Base-by-base conservation (phyloP, 306 rosid species). In the Casuarina cunninghamiana region DNA sequence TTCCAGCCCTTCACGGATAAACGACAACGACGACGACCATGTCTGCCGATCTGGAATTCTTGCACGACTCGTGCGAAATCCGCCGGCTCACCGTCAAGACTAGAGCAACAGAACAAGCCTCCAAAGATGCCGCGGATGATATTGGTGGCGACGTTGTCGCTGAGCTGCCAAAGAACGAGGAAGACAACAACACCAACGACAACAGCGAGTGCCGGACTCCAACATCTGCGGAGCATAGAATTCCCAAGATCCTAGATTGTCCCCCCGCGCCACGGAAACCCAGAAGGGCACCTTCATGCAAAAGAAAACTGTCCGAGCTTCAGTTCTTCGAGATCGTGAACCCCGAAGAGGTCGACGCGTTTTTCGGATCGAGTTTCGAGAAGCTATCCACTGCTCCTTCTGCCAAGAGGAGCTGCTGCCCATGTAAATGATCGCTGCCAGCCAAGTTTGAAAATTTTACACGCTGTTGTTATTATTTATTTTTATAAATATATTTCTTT, bases 241-340 rank as follows among this genome's bases (percentile, higher is more conserved):
- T 88, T 71, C 89, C 92, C 16, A 57, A 54, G 41, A 50, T 84
- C 54, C 17, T 84, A 15, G 68, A 75, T 61, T 88, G 92, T 37
- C 92, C 92, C 21, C 88, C 90, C 5, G 90, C 92, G 7, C 92
- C 92, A 3, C 69, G 85, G 55, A 88, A 88, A 78, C 84, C 87
- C 8, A 79, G 70, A 51, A 71, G 79, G 5, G 82, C 39, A 3
- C 63, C 82, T 3, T 50, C 84, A 7, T 86, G 90, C 81, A 86
- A 86, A 77, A 72, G 92, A 50, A 86, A 85, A 46, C 67, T 87
- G 45, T 54, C 83, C 37, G 88, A 82, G 82, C 78, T 84, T 5
- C 76, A 88, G 26, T 88, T 88, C 84, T 84, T 84, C 44, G 90
- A 86, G 80, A 81, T 73, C 79, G 72, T 48, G 58, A 77, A 77